Evolutionary conservation across 73 alveolate species (phyloP), one percentile per base, ranked within the genome.

Genomic region (Durusdinium trenchii): DNA sequence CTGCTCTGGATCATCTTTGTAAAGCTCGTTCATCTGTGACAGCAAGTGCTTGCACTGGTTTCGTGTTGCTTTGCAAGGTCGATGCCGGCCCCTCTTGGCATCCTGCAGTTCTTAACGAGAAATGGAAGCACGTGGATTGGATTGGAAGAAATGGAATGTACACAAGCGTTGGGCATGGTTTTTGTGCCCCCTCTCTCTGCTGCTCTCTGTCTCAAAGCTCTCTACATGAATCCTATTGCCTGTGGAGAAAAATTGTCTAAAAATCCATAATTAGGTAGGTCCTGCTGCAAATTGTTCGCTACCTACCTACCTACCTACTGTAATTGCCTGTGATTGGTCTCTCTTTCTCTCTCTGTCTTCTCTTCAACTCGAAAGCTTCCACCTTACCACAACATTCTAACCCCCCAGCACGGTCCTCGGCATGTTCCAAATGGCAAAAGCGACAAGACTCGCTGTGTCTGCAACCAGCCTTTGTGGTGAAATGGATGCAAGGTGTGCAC

Each of bases 401-500:
- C n/a, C n/a, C n/a, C n/a, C n/a, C n/a, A n/a, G n/a, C n/a, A n/a
- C 40, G 23, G 98, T 71, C 98, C 98, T 91, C 98, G 16, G 89
- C 60, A 45, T 91, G 98, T 67, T 91, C 98, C 98, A 91, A 45
- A 36, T 91, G 98, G 57, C 98, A 91, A 32, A 91, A 91, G 20
- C 98, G 81, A 60, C 98, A 91, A 46, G 89, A 71, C 42, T 91
- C 98, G 23, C 89, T 89, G 67, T 91, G 98, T 52, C 71, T 91
- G 84, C 98, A 91, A 48, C 98, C 98, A n/a, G 98, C 87, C 61
- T 76, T 75, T n/a, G 98, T 91, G 16, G 98, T 91, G 98, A 91
- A 91, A 76, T 91, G 98, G 45, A 91, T 91, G 98, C 98, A 91
- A 20, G 98, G 98, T 35, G 98, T 91, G 36, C 98, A 91, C 98